Evolutionary conservation across 2,329 filamentous ascomycete genomes (phyloP).

Genomic region (Fusarium sulawesiense): DNA sequence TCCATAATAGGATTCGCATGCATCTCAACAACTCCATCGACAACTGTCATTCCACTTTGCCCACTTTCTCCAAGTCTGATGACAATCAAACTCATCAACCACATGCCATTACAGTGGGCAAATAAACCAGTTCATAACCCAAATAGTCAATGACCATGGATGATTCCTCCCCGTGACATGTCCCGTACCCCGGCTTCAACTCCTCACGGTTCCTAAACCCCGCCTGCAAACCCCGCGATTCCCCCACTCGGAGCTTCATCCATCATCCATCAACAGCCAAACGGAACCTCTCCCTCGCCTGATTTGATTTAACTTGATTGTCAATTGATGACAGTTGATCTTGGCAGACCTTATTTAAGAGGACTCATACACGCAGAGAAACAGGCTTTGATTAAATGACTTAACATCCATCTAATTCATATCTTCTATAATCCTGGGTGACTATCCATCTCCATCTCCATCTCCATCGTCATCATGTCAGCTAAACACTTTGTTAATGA

Average conservation of each 20-base stretch:
- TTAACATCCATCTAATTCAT: background rate
- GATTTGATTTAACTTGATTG: slow-evolving; percentile 2
- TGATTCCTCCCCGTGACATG: slow-evolving; percentile 8
- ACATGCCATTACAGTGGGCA: slow-evolving; percentile 13
- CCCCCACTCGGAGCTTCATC: slow-evolving; percentile 23
- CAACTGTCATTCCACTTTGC: slow-evolving; percentile 1
- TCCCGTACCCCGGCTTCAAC: slow-evolving; percentile 17
- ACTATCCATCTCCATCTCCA: background rate
- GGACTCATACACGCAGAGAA: background rate
- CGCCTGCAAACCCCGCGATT: slow-evolving; percentile 27
- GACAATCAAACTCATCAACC: slow-evolving; percentile 6
- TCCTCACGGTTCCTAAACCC: slow-evolving; percentile 17
- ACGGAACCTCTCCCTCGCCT: slow-evolving; percentile 12
- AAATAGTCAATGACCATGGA: slow-evolving; percentile 8
- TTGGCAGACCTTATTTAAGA: slow-evolving; percentile 14
- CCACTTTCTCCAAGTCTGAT: slow-evolving; percentile 4
- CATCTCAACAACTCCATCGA: slow-evolving; percentile 6
- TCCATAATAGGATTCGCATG: background rate
- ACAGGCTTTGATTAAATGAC: background rate
- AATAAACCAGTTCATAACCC: background rate
- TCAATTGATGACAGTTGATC: background rate
- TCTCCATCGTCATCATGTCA: slow-evolving; percentile 55
- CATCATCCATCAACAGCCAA: slow-evolving; percentile 8
- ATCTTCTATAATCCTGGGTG: background rate
- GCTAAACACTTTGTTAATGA: slow-evolving; percentile 92